Evolutionary conservation across 139 green algal species (phyloP).

Genomic region (Chlamydomonas sp.): DNA sequence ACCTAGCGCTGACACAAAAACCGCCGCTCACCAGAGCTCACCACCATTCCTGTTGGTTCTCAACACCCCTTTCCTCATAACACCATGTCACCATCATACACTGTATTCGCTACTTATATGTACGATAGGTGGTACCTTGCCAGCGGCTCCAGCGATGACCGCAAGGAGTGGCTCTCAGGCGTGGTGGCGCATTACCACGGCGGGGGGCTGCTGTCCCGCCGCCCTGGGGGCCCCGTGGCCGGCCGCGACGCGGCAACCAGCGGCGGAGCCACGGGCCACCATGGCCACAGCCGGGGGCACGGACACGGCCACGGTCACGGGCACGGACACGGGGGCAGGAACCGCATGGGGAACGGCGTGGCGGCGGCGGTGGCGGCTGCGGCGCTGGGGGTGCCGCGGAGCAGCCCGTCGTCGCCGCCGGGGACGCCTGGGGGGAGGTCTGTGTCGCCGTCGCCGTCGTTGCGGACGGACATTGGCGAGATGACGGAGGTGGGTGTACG

Average conservation of each 20-base stretch:
- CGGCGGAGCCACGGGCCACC: not conserved
- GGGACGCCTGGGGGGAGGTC: not conserved
- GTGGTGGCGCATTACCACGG: not conserved
- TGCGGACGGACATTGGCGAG: slow-evolving; percentile 2
- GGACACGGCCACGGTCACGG: not conserved
- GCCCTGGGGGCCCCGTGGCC: too few relatives aligned
- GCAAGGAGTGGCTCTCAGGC: slow-evolving; percentile 12
- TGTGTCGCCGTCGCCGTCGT: not conserved
- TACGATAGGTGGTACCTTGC: not conserved
- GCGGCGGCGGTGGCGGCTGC: not conserved
- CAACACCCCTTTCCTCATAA: too few relatives aligned
- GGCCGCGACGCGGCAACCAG: too few relatives aligned
- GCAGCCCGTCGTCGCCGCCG: slow-evolving; percentile 17
- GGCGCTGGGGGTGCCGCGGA: not conserved
- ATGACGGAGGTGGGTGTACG: not conserved
- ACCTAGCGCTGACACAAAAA: too few relatives aligned
- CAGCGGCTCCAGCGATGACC: not conserved
- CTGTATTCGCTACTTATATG: too few relatives aligned
- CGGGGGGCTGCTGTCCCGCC: not conserved
- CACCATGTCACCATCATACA: too few relatives aligned
- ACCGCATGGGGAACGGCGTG: not conserved
- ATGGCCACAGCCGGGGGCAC: not conserved
- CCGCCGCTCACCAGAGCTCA: too few relatives aligned
- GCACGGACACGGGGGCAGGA: not conserved
- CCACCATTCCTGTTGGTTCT: too few relatives aligned